Evolutionary conservation across 2,329 filamentous ascomycete genomes (phyloP).

Genomic region (Pseudogymnoascus sp.): DNA sequence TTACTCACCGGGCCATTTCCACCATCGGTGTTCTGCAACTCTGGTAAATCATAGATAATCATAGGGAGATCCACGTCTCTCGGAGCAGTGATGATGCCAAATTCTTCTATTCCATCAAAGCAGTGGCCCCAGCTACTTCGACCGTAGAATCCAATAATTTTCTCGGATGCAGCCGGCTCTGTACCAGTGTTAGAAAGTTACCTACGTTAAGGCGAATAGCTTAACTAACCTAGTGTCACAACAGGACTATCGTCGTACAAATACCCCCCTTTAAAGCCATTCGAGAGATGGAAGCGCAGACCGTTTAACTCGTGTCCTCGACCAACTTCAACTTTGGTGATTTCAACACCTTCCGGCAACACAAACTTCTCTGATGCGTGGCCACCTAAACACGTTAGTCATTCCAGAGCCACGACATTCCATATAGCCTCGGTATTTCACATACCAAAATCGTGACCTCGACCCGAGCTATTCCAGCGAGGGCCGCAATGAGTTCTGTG

Average conservation of each 20-base stretch:
- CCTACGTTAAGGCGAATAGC: background rate
- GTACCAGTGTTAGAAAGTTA: slow-evolving; percentile 13
- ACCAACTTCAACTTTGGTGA: slow-evolving; percentile 27
- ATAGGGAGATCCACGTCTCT: slow-evolving; percentile 32
- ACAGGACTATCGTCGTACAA: slow-evolving; percentile 20
- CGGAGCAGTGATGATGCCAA: slow-evolving; percentile 40
- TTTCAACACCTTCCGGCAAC: slow-evolving; percentile 24
- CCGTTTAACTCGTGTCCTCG: slow-evolving; percentile 20
- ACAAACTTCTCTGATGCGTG: slow-evolving; percentile 25
- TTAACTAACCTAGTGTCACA: slow-evolving; percentile 10
- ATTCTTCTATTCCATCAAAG: slow-evolving; percentile 29
- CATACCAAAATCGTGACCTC: slow-evolving; percentile 12
- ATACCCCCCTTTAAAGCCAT: slow-evolving; percentile 26
- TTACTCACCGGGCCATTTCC: slow-evolving; percentile 11
- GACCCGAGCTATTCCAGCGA: slow-evolving; percentile 9
- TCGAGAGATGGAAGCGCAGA: slow-evolving; percentile 25
- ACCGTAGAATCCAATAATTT: slow-evolving; percentile 40
- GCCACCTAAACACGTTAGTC: slow-evolving; percentile 13
- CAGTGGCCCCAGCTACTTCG: slow-evolving; percentile 24
- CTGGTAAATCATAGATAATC: slow-evolving; percentile 33
- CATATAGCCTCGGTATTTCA: background rate
- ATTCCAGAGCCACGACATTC: background rate
- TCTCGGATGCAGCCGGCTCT: slow-evolving; percentile 29
- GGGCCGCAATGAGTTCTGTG: slow-evolving; percentile 35
- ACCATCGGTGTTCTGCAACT: slow-evolving; percentile 31